Conservation (phyloP, 768 basidiomycete genomes). For the Suillus sp. region DNA sequence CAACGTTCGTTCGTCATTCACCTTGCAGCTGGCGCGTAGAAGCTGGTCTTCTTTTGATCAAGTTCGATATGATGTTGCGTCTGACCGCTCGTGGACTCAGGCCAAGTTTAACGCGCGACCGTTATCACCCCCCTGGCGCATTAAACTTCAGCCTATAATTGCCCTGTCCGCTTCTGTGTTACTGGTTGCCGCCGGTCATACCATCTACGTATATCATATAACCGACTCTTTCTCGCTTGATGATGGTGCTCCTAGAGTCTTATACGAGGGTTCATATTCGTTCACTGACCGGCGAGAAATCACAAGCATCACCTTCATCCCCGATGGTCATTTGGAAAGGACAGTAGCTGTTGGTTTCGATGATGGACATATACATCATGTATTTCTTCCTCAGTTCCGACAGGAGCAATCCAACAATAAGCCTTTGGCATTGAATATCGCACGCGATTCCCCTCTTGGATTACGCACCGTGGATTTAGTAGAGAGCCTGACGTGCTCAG, state of each 20-base stretch:
- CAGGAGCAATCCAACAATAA: slow-evolving; percentile 10
- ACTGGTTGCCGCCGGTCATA: slow-evolving; percentile 60
- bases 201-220: slow-evolving; percentile 61
- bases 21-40: slow-evolving; percentile 45
- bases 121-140: slow-evolving; percentile 58
- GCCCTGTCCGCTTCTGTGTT: slow-evolving; percentile 57
- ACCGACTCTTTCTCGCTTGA: slow-evolving; percentile 18
- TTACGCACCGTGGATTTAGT: slow-evolving; percentile 50
- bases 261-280: slow-evolving; percentile 47
- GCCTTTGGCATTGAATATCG: slow-evolving; percentile 24
- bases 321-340: slow-evolving; percentile 45
- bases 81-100: slow-evolving; percentile 56
- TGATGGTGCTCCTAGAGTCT: slow-evolving; percentile 19
- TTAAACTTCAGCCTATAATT: slow-evolving; percentile 57
- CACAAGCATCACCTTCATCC: slow-evolving; percentile 53
- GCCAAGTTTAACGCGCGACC: slow-evolving; percentile 63
- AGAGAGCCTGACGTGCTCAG: slow-evolving; percentile 55
- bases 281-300: slow-evolving; percentile 50
- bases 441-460: slow-evolving; percentile 27
- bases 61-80: slow-evolving; percentile 52
- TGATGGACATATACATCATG: slow-evolving; percentile 56
- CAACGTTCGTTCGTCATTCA: slow-evolving; percentile 57
- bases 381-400: slow-evolving; percentile 35
- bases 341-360: slow-evolving; percentile 59
- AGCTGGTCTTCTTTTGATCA: slow-evolving; percentile 47